Evolutionary conservation across 2,329 filamentous ascomycete genomes (phyloP), one percentile per base, ranked within the genome.

Genomic region (Sarocladiaceae sp.): DNA sequence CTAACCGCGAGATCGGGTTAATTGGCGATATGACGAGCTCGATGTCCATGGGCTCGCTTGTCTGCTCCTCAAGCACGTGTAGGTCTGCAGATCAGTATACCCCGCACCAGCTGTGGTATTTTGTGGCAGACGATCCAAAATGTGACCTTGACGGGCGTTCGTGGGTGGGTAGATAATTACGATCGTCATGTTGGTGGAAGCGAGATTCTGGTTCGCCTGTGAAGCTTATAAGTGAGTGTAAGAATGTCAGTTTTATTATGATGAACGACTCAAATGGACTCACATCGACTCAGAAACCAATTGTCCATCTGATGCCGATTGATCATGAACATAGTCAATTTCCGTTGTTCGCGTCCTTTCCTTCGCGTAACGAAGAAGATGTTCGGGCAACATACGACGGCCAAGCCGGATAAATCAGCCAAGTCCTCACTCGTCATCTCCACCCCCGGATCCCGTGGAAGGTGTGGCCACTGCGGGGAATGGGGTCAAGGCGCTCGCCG

Each of bases 1-100:
- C 44, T 48, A 48, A 48, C 44, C 44, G n/a, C n/a, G n/a, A 48
- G 4, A 15, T 48, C 44, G 44, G 44, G 17, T 48, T 28, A 48
- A 48, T 48, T 46, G 40, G 22, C 44, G 25, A 5, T 20, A 33
- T 48, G 44, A 48, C 26, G 44, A 31, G 26, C 44, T 29, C 10
- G 5, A 10, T 29, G 12, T 25, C 17, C 13, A 28, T 17, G 12
- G 8, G 23, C 40, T 17, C 37, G 23, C 7, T 46, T n/a, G 13
- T 33, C 44, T 25, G 8, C 10, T 5, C 44, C n/a, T 5, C n/a
- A 4, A 18, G 15, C 12, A 33, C 26, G 44, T 33, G 13, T 48
- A 48, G 20, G 23, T 10, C 10, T 10, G n/a, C 13, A 31, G n/a
- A 12, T n/a, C 26, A 28, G n/a, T 4, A 29, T 48, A 31, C 44